Evolutionary conservation across 345 rosid genomes (phyloP), one percentile per base, ranked within the genome.

Genomic region (Sisymbrium irio): DNA sequence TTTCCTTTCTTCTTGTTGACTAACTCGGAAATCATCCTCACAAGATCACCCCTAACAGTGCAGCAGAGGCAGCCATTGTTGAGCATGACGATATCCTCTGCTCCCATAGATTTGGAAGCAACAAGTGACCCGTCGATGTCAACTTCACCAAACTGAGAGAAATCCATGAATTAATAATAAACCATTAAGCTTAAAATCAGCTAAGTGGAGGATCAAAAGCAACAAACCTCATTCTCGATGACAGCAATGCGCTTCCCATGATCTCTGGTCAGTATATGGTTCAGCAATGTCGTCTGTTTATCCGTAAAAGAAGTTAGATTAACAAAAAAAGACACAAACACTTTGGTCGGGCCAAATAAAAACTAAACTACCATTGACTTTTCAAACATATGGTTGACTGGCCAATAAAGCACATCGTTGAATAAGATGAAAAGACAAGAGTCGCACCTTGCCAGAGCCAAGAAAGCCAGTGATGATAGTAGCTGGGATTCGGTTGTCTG

Each of bases 31-130:
- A 92, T 88, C 99, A 95, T 87, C 82, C 97, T 90, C 61, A 95
- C 97, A 64, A 95, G 97, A 83, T 95, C 99, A 37, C 97, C 99
- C 73, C 97, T 85, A 37, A 95, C 97, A 0, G 99, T 95, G 83
- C 99, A 95, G 73, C 99, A 95, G 20, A 95, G 83, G 72, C 99
- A 95, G 49, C 99, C 99, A 78, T 95, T 92, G 77, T 92, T 95
- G 78, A 95, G 91, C 97, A 92, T 90, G 40, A 95, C 58, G 28
- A 95, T 92, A 75, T 92, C 97, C 82, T 90, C 97, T 9, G 92
- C 89, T 65, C 97, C 97, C 37, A 89, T 61, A 72, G 93, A 76
- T 82, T 89, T 91, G 14, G 99, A 83, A 83, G 99, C 97, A 47
- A 92, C 99, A 22, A 92, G 85, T 67, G 97, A 92, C 14, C 97